These are phyloP conservation scores for Millerozyma miso DNA, from an alignment of 805 yeast species.

Conservation along the genomic window DNA sequence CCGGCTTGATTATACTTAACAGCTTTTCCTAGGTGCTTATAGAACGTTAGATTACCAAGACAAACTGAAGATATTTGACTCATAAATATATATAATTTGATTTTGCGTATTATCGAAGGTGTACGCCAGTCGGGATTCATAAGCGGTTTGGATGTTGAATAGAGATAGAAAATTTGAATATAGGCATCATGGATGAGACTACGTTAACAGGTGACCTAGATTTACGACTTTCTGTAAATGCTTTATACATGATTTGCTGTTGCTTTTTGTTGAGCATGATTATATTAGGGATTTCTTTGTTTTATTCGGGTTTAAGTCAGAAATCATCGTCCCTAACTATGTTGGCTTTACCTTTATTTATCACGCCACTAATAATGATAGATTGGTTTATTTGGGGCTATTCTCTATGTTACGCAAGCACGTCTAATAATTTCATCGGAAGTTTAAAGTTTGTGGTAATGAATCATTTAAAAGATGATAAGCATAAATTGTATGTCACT, in stretches of 20 bases:
- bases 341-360: constrained; percentile 31
- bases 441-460: constrained; percentile 26
- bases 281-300: constrained; percentile 33
- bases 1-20: too few relatives aligned
- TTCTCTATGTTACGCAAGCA: constrained; percentile 35
- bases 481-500: constrained; percentile 21
- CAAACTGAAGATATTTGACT: too few relatives aligned
- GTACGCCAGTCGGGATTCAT: too few relatives aligned
- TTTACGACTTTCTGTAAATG: constrained; percentile 14
- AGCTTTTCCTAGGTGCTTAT: too few relatives aligned
- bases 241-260: constrained; percentile 35
- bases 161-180: neutral
- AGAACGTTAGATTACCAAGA: too few relatives aligned
- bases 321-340: constrained; percentile 38
- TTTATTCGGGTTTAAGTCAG: constrained; percentile 42
- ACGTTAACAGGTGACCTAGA: neutral
- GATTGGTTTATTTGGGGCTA: constrained; percentile 47
- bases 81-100: too few relatives aligned
- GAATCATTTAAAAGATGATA: constrained; percentile 20
- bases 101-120: too few relatives aligned
- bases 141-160: neutral
- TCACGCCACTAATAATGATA: constrained; percentile 27
- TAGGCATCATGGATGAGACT: neutral
- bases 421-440: constrained; percentile 33
- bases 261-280: constrained; percentile 28